Evolutionary conservation across 805 yeast species (phyloP).

Genomic region (Saccharomycopsis fermentans): DNA sequence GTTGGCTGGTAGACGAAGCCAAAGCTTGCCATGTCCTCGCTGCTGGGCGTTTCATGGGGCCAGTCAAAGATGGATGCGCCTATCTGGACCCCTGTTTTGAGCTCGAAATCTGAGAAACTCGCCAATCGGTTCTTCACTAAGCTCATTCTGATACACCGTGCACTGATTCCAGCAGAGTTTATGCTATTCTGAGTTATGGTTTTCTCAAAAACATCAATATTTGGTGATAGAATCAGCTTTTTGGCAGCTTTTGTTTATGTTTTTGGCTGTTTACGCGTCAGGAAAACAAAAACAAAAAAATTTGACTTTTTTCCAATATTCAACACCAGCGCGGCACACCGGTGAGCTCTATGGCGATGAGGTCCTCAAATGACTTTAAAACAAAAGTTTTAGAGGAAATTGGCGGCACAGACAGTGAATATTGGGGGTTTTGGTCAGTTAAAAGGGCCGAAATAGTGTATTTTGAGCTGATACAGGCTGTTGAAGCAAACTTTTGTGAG

Average conservation of each 20-base stretch:
- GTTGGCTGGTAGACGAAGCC: constrained; percentile 61
- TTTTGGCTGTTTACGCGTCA: neutral
- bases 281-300: neutral
- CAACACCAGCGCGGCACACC: neutral
- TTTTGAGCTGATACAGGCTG: no score
- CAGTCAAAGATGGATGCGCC: constrained; percentile 15
- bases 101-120: constrained; percentile 5
- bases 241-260: neutral
- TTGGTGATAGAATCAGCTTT: neutral
- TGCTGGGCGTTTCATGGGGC: constrained; percentile 24
- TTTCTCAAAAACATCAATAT: no score
- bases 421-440: no score
- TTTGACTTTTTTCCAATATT: neutral
- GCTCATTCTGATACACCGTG: neutral
- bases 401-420: no score
- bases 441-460: no score
- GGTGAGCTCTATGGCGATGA: neutral
- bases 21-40: constrained; percentile 37
- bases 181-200: no score
- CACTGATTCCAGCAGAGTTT: no score
- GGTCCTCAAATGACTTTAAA: no score
- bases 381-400: no score
- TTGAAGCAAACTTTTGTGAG: no score
- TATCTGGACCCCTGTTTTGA: neutral
- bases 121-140: constrained; percentile 4